Evolutionary conservation across 257 asterid genomes (phyloP).

Genomic region (Petunia secreta): DNA sequence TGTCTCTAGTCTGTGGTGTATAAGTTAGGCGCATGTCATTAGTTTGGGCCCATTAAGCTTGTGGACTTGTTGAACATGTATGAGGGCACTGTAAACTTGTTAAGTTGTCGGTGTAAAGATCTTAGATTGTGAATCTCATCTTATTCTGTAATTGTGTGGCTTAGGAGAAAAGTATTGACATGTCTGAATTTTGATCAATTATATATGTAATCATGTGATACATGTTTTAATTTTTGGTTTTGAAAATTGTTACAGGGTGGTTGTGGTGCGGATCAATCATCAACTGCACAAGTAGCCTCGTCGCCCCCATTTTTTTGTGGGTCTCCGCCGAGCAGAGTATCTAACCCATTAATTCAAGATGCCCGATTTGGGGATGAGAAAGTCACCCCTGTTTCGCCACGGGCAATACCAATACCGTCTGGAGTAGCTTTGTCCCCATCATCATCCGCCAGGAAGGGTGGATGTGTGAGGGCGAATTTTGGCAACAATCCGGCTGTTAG

Average conservation of each 20-base stretch:
- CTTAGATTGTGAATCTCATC: neutral
- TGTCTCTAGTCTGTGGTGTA: no score
- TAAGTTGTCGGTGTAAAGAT: neutral
- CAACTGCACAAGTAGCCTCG: slow-evolving; percentile 68
- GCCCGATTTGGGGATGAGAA: slow-evolving; percentile 78
- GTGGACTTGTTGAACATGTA: neutral
- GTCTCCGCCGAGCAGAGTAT: slow-evolving; percentile 99
- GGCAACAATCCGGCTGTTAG: slow-evolving; percentile 95
- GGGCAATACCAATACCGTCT: slow-evolving; percentile 59
- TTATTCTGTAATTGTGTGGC: neutral
- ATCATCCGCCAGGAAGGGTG: slow-evolving; percentile 65
- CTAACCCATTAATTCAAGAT: slow-evolving; percentile 98
- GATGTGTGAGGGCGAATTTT: slow-evolving; percentile 81
- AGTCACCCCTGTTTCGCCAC: slow-evolving; percentile 63
- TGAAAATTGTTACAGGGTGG: slow-evolving; percentile 55
- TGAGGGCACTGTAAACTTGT: neutral
- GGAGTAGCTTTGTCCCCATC: slow-evolving; percentile 62
- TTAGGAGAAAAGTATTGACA: neutral
- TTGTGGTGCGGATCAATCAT: slow-evolving; percentile 54
- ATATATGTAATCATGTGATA: neutral
- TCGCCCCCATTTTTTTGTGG: slow-evolving; percentile 99
- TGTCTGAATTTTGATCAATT: neutral
- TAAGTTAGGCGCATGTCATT: no score
- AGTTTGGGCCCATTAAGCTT: no score
- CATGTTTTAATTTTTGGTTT: neutral